Evolutionary conservation across 2,329 filamentous ascomycete genomes (phyloP).

Genomic region (Emericellopsis cladophorae): DNA sequence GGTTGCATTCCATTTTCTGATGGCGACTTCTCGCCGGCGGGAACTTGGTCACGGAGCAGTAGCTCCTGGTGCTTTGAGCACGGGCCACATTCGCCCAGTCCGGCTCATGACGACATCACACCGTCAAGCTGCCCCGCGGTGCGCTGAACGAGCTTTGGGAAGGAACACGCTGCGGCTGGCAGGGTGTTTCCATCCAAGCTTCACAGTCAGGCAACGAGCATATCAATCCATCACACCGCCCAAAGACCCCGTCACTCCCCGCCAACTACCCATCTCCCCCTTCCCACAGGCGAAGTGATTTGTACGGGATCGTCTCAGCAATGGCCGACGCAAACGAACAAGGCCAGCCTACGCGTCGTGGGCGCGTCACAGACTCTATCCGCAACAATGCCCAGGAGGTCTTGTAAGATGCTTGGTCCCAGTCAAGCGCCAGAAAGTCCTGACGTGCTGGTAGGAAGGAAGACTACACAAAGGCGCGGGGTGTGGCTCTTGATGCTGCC

Average conservation of each 20-base stretch:
- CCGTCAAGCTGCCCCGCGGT: not conserved
- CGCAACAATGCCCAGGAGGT: conserved; percentile 35
- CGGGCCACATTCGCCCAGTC: too few species aligned
- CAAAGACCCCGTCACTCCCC: too few species aligned
- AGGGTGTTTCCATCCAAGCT: too few species aligned
- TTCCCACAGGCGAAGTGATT: not conserved
- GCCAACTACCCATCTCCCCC: too few species aligned
- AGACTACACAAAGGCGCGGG: conserved; percentile 56
- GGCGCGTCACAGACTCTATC: conserved; percentile 23
- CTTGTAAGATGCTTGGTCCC: conserved; percentile 19
- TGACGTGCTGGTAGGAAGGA: conserved; percentile 35
- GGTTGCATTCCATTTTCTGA: too few species aligned
- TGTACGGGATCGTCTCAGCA: not conserved
- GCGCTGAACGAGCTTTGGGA: too few species aligned
- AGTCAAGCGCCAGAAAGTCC: not conserved
- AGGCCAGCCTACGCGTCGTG: conserved; percentile 9
- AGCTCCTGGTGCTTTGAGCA: not conserved
- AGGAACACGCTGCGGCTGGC: too few species aligned
- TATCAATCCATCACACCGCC: too few species aligned
- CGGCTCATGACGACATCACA: not conserved
- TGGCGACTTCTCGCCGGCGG: not conserved
- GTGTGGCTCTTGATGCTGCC: conserved; percentile 54
- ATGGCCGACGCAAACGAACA: conserved; percentile 14
- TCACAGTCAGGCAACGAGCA: too few species aligned
- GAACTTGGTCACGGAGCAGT: not conserved